A percentile compares a stretch with the other conserved stretches of the same genome.
phyloP scores from a whole-genome alignment of 2,329 filamentous ascomycete genomes.

The Penicillium sp. region DNA sequence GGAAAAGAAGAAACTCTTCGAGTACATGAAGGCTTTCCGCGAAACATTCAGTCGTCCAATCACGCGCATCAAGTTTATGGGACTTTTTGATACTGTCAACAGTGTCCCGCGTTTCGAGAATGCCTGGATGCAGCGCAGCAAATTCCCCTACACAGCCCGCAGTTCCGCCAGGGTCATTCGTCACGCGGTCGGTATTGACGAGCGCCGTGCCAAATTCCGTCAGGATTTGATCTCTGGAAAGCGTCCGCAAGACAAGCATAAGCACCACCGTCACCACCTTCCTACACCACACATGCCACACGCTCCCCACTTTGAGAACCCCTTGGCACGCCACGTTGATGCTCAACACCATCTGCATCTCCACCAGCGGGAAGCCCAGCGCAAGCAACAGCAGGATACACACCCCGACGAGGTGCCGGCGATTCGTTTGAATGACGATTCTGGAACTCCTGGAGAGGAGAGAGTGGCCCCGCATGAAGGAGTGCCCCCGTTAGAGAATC shows the following conservation, averaged over 20 bases:
- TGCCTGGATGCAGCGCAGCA: conserved; percentile 71
- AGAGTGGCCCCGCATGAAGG: background rate
- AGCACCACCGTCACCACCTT: conserved; percentile 21
- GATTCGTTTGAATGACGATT: conserved; percentile 33
- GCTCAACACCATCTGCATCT: conserved; percentile 24
- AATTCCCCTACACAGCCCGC: conserved; percentile 64
- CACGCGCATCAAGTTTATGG: conserved; percentile 71
- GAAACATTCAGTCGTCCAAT: conserved; percentile 79
- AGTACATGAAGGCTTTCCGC: conserved; percentile 76
- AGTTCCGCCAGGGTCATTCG: conserved; percentile 57
- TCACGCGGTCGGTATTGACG: conserved; percentile 60
- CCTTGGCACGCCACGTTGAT: conserved; percentile 16
- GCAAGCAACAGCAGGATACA: background rate
- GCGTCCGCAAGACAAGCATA: conserved; percentile 22
- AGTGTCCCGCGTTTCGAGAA: conserved; percentile 76
- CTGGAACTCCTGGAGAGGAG: conserved; percentile 2
- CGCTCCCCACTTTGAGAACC: conserved; percentile 12
- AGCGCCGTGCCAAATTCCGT: conserved; percentile 59
- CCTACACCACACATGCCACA: conserved; percentile 1
- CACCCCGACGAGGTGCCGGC: conserved; percentile 23
- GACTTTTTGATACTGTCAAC: conserved; percentile 81
- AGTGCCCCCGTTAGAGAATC: background rate
- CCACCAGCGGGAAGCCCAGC: conserved; percentile 16
- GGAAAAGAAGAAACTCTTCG: conserved; percentile 57
- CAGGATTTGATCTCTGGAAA: conserved; percentile 57